Base-by-base conservation (phyloP, 2,329 filamentous ascomycete species). In the Ceratocystis albifundus region DNA sequence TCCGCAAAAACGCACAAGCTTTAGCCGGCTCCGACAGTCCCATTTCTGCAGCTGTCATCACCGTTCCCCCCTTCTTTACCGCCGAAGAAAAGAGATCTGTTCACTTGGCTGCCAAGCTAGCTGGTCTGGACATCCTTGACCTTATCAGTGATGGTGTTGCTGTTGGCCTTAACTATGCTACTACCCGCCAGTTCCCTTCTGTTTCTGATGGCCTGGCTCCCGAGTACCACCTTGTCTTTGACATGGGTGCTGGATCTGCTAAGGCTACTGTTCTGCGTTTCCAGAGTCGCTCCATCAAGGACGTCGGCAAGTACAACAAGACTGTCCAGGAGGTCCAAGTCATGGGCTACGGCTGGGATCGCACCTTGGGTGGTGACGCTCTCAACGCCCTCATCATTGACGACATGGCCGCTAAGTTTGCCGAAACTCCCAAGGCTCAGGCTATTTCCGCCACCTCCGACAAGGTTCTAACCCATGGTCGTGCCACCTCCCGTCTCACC, bases 201-300 rank as follows among this genome's bases (percentile, higher is more conserved):
- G 80, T 94, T 68, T 88, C 84, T 66, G 87, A 94, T 65, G 90
- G 90, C 65, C 88, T 84, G 70, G 91, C 91, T 78, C 88, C 94
- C 0, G 94, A 99, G 76, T 84, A 92, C 71, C 90, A 99, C 77
- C 78, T 99, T 74, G 85, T 99, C 36, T 99, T 94, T 73, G 94
- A 99, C 74, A 97, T 99, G 92, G 94, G 94, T 70, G 92, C 94
- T 70, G 94, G 94, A 3, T 96, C 90, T 59, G 89, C 93, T 41
- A 96, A 90, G 71, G 93, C 93, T 3, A 94, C 91, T 5, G 80
- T 99, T 64, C 77, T 99, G 74, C 88, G 87, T 72, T 96, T 99
- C 77, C 92, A 96, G 75, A 88, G 89, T 74, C 87, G 88, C 71
- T 86, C 83, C 1, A 87, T 97, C 69, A 99, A 97, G 80, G 93